Conservation (phyloP, 2,329 filamentous ascomycete species). For the Microdochium nivale region DNA sequence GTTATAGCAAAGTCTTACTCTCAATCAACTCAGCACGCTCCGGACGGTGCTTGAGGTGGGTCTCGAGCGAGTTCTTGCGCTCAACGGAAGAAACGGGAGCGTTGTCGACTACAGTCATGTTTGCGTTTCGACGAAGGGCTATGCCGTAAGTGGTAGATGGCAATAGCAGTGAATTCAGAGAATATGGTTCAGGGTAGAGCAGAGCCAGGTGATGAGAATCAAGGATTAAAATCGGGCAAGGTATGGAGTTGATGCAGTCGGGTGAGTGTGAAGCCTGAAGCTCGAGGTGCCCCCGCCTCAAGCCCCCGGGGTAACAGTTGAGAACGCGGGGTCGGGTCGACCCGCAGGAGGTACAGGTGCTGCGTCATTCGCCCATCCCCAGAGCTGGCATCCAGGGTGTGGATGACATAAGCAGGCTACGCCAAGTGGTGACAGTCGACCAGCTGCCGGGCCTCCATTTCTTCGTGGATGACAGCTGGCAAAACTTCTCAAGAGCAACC, state of each 20-base stretch:
- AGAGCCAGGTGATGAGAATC: no score
- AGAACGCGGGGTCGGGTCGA: neutral
- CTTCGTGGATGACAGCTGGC: no score
- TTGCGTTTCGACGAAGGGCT: neutral
- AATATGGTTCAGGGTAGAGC: no score
- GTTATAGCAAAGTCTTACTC: conserved; percentile 41
- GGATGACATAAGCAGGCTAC: no score
- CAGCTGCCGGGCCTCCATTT: no score
- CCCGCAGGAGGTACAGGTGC: neutral
- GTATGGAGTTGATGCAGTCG: no score
- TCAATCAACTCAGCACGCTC: conserved; percentile 72
- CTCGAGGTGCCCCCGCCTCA: neutral
- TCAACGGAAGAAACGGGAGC: conserved; percentile 47
- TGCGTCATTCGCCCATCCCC: no score
- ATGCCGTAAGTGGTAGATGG: neutral
- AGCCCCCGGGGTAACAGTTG: neutral
- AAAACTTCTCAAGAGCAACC: no score
- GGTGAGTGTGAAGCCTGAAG: neutral
- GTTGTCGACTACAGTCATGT: conserved; percentile 35
- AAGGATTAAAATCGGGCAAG: no score
- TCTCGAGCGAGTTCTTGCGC: conserved; percentile 63
- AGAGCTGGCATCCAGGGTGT: no score
- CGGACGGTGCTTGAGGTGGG: conserved; percentile 63
- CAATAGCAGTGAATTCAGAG: no score
- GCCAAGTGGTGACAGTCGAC: no score